These are phyloP conservation scores for Ogataea haglerorum DNA, from an alignment of 805 yeast species.

Conservation along the genomic window DNA sequence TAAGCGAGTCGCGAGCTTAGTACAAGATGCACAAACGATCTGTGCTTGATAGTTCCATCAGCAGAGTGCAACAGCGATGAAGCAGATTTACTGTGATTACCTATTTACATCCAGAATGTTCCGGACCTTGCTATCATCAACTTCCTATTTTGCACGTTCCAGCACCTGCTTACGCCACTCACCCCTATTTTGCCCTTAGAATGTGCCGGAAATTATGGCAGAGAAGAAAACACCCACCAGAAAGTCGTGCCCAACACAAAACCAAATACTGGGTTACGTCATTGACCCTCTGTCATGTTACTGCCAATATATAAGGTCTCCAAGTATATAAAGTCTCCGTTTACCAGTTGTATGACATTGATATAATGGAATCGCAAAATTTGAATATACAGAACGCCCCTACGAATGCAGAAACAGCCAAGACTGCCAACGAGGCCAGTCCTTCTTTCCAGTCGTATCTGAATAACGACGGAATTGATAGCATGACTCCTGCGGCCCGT, in stretches of 20 bases:
- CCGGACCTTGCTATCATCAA: neutral
- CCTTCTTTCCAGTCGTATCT: slow-evolving; percentile 45
- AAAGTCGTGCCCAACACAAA: neutral
- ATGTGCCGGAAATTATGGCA: slow-evolving; percentile 1
- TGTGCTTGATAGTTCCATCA: neutral
- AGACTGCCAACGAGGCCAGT: slow-evolving; percentile 12
- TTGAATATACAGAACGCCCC: slow-evolving; percentile 18
- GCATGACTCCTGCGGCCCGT: slow-evolving; percentile 57
- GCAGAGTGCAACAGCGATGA: neutral
- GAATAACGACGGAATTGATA: slow-evolving; percentile 72
- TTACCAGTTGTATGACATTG: neutral
- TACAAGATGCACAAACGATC: too few species aligned
- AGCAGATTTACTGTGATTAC: neutral
- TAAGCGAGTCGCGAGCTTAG: too few species aligned
- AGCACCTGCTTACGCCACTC: neutral
- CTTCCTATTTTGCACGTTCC: neutral
- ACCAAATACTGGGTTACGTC: slow-evolving; percentile 2
- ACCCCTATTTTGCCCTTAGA: neutral
- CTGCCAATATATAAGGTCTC: slow-evolving; percentile 2
- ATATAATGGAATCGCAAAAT: slow-evolving; percentile 8
- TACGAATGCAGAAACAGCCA: slow-evolving; percentile 11
- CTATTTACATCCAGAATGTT: neutral
- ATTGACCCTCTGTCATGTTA: neutral
- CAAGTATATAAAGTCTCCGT: slow-evolving; percentile 3
- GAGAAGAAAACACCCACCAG: neutral